phyloP scores from a whole-genome alignment of 768 basidiomycete genomes.

The Russula vinacea region DNA sequence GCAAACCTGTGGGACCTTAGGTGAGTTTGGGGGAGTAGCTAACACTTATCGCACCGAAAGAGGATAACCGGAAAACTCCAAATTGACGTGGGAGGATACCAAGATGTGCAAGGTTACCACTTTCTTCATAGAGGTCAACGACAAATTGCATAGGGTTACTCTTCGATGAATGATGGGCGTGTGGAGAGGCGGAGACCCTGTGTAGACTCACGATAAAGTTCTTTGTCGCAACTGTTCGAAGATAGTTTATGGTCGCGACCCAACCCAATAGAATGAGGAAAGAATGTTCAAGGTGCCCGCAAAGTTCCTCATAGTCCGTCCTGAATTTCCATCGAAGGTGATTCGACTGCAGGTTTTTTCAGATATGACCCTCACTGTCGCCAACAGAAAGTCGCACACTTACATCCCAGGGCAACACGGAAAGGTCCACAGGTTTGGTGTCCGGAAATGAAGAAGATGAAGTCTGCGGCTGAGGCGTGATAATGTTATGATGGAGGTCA shows the following conservation, averaged over 20 bases:
- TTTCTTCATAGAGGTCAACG: neutral
- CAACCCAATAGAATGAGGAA: conserved; percentile 13
- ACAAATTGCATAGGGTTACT: neutral
- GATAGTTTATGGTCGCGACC: neutral
- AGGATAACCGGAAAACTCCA: neutral
- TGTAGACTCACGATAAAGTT: conserved; percentile 12
- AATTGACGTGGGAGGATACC: neutral
- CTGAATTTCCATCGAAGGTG: conserved; percentile 18
- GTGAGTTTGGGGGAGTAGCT: neutral
- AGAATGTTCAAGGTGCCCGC: conserved; percentile 10
- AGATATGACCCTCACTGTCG: neutral
- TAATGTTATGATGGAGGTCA: conserved; percentile 17
- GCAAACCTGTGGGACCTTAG: neutral
- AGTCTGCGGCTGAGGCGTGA: neutral
- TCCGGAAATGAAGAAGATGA: neutral
- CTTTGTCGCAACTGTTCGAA: neutral
- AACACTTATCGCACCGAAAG: conserved; percentile 11
- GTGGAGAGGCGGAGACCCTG: neutral
- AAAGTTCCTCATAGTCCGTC: conserved; percentile 20
- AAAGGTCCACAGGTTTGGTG: neutral
- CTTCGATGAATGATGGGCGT: conserved; percentile 4
- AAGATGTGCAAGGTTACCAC: neutral
- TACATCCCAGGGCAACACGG: conserved; percentile 11
- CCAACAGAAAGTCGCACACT: neutral
- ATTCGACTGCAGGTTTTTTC: neutral